Base-by-base conservation (phyloP, 2,329 filamentous ascomycete species). In the Pestalotiopsis sp. region DNA sequence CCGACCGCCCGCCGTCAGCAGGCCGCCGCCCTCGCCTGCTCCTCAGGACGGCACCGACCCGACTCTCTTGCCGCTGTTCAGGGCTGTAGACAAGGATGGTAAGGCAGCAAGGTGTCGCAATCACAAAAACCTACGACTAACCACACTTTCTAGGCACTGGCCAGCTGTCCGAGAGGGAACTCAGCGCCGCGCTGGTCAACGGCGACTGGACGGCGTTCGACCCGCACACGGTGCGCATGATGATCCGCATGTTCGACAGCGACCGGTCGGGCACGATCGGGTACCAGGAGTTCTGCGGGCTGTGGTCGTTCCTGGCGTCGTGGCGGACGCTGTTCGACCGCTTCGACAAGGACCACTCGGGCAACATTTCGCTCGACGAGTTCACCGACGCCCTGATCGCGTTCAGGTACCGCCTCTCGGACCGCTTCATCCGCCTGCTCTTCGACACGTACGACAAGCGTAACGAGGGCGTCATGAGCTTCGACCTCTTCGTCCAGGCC, bases 161-260 rank as follows among this genome's bases (percentile, higher is more conserved):
- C 23, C 90, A 94, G 72, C 87, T 99, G 61, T 94, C 92, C 2
- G 95, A 97, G 81, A 86, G 87, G 65, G 95, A 98, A 80, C 90
- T 99, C 57, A 92, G 93, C 11, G 91, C 93, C 1, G 96, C 96
- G 23, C 90, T 99, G 5, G 95, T 98, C 69, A 99, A 99, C 78
- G 95, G 95, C 67, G 96, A 99, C 85, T 98, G 93, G 89, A 93
- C 93, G 1, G 89, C 94, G 4, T 99, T 99, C 80, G 95, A 99
- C 81, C 87, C 91, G 4, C 93, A 97, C 75, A 99, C 96, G 1
- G 95, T 98, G 72, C 92, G 92, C 77, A 97, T 98, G 93, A 98
- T 99, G 95, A 98, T 99, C 74, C 92, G 95, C 78, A 98, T 99
- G 96, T 99, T 99, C 82, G 95, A 98, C 83, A 93, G 92, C 69